Percentiles rank a stretch among this genome's conserved stretches.
Evolutionary conservation across 768 basidiomycete species (phyloP).

Genomic region (Termitomyces sp.): DNA sequence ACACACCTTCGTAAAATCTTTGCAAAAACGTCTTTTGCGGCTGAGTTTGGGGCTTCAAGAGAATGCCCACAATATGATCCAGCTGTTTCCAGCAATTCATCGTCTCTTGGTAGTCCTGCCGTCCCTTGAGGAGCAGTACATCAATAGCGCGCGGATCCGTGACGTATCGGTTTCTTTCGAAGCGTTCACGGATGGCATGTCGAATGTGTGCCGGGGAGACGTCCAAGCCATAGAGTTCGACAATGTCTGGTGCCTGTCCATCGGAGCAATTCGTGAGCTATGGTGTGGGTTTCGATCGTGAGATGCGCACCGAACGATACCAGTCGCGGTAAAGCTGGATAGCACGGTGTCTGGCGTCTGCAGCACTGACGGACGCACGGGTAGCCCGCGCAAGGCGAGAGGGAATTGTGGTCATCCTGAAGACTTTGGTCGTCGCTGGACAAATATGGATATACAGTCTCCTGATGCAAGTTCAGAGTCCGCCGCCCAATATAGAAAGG

Average conservation of each 20-base stretch:
- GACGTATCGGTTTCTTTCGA: conserved; percentile 81
- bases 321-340: conserved; percentile 86
- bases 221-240: conserved; percentile 74
- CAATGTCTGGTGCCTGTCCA: conserved; percentile 84
- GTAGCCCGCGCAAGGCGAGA: conserved; percentile 75
- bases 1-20: conserved; percentile 79
- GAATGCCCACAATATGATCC: conserved; percentile 71
- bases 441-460: conserved; percentile 11
- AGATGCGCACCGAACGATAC: conserved; percentile 77
- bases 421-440: not conserved
- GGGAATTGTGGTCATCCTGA: conserved; percentile 70
- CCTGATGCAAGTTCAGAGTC: conserved; percentile 10
- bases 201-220: conserved; percentile 74
- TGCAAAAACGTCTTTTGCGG: conserved; percentile 66
- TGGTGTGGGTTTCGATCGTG: not conserved
- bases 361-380: conserved; percentile 44
- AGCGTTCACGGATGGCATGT: conserved; percentile 76
- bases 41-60: conserved; percentile 42
- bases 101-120: conserved; percentile 90
- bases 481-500: conserved; percentile 13
- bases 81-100: conserved; percentile 92
- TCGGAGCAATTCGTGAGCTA: conserved; percentile 6
- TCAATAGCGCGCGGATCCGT: conserved; percentile 82
- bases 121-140: conserved; percentile 75
- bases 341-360: conserved; percentile 63